Conservation (phyloP, 2,329 filamentous ascomycete species). For the Paecilomyces niveus region DNA sequence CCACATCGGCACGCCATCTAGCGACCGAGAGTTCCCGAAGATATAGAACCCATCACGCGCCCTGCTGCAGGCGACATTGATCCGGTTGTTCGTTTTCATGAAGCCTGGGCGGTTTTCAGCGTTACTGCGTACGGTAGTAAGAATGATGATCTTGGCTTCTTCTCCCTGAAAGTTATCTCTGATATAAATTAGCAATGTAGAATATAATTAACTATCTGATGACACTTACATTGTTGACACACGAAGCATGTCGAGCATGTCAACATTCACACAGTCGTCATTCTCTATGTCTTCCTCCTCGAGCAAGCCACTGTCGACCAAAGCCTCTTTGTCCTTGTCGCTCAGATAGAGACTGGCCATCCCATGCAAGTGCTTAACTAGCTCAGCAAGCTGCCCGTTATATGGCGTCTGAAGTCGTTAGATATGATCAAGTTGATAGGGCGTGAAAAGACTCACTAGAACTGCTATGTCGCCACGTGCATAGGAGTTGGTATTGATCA, state of each 20-base stretch:
- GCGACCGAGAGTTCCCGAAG: conserved; percentile 20
- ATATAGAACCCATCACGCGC: conserved; percentile 28
- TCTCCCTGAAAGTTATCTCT: conserved; percentile 69
- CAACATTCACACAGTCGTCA: background rate
- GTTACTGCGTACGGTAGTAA: conserved; percentile 63
- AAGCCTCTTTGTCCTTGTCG: conserved; percentile 51
- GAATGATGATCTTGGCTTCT: conserved; percentile 58
- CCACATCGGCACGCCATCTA: conserved; percentile 21
- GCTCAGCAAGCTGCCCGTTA: conserved; percentile 37
- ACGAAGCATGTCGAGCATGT: background rate
- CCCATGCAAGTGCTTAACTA: conserved; percentile 40
- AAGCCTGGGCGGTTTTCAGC: conserved; percentile 50
- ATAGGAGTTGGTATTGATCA: conserved; percentile 57
- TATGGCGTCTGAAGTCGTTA: conserved; percentile 40
- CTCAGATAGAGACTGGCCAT: conserved; percentile 46
- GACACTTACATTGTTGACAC: background rate
- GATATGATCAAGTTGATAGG: background rate
- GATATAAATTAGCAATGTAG: conserved; percentile 40
- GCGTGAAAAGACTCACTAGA: conserved; percentile 22
- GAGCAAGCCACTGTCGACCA: conserved; percentile 31
- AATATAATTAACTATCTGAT: background rate
- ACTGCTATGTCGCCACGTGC: conserved; percentile 54
- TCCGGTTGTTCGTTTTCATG: conserved; percentile 53
- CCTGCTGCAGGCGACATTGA: conserved; percentile 47
- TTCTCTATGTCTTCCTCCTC: conserved; percentile 11